phyloP scores from a whole-genome alignment of 306 rosid species.

The Rubus idaeus region DNA sequence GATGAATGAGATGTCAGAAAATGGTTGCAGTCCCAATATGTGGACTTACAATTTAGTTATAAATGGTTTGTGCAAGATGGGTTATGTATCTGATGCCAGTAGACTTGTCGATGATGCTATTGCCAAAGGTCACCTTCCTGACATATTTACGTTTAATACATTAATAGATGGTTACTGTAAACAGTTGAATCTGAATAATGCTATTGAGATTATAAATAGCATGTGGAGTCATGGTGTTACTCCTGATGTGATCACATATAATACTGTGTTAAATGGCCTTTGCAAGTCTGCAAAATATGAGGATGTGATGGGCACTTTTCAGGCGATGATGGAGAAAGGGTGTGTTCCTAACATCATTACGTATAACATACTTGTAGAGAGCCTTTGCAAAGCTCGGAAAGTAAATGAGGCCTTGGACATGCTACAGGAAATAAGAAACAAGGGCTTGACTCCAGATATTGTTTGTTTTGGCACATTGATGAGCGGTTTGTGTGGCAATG shows the following conservation, averaged over 20 bases:
- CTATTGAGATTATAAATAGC: constrained; percentile 53
- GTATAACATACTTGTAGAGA: constrained; percentile 71
- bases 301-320: constrained; percentile 65
- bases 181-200: constrained; percentile 61
- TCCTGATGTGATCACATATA: constrained; percentile 87
- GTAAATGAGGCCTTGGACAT: constrained; percentile 55
- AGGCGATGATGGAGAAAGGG: constrained; percentile 69
- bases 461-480: constrained; percentile 72
- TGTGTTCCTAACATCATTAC: constrained; percentile 63
- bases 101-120: constrained; percentile 67
- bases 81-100: constrained; percentile 72
- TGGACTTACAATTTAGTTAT: constrained; percentile 81
- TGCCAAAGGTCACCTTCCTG: constrained; percentile 72
- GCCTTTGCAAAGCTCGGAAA: constrained; percentile 76
- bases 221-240: constrained; percentile 83
- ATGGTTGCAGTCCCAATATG: constrained; percentile 62
- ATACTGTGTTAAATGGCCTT: constrained; percentile 81
- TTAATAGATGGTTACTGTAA: constrained; percentile 85
- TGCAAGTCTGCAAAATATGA: constrained; percentile 70
- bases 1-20: constrained; percentile 75
- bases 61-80: constrained; percentile 88
- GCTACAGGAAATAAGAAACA: constrained; percentile 59
- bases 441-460: constrained; percentile 62
- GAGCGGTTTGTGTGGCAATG: constrained; percentile 57
- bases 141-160: constrained; percentile 79